Evolutionary conservation across 202 grass and related monocot species (phyloP), one percentile per base, ranked within the genome.

Genomic region (Carex arenaria): DNA sequence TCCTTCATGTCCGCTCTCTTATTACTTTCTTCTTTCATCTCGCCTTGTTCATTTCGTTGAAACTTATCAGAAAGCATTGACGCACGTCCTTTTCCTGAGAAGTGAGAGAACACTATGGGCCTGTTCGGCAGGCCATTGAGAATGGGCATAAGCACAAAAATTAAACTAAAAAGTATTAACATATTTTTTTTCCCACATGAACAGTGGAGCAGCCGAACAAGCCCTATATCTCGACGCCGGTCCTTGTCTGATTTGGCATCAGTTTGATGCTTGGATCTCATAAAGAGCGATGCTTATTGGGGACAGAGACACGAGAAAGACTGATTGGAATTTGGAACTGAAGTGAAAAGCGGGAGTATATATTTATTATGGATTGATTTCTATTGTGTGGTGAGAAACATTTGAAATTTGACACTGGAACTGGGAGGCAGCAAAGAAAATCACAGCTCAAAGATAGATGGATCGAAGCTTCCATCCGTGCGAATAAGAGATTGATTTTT

Each of bases 161-260:
- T n/a, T n/a, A n/a, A n/a, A n/a, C n/a, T n/a, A n/a, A n/a, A n/a
- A n/a, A n/a, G n/a, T n/a, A n/a, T n/a, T n/a, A n/a, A n/a, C n/a
- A n/a, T n/a, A n/a, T n/a, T n/a, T n/a, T n/a, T n/a, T n/a, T n/a
- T n/a, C n/a, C n/a, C n/a, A n/a, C n/a, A n/a, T n/a, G n/a, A n/a
- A n/a, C n/a, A n/a, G n/a, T n/a, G n/a, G n/a, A n/a, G n/a, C n/a
- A n/a, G n/a, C n/a, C n/a, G n/a, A n/a, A n/a, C n/a, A n/a, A n/a
- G n/a, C n/a, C n/a, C n/a, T n/a, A n/a, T n/a, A 32, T 14, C 5
- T 23, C 79, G 42, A 63, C 78, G 18, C 18, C 9, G 36, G 31
- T 63, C 77, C 17, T 82, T 52, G 42, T 55, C 80, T 51, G 61
- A 82, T 68, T 53, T 38, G 5, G 45, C 42, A 82, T 67, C 63